A percentile compares a stretch with the other conserved stretches of the same genome.
Conservation (phyloP, 2,329 filamentous ascomycete genomes). For the Leptographium radiaticola region DNA sequence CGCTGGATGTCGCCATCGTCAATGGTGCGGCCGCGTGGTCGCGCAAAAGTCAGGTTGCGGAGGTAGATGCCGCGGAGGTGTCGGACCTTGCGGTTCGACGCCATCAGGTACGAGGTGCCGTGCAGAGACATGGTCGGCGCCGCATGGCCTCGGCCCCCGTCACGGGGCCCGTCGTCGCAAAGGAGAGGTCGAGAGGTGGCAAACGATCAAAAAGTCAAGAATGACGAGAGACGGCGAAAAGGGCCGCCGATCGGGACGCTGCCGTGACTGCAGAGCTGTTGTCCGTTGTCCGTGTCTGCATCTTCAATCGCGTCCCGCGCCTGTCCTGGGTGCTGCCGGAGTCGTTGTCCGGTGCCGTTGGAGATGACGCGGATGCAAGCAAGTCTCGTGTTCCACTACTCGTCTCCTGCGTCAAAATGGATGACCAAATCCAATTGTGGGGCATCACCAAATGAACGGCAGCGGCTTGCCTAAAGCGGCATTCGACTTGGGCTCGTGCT, state of each 20-base stretch:
- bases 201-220: no score
- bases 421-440: no score
- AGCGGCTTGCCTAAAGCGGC: no score
- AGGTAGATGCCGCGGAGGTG: conserved; percentile 80
- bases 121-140: conserved; percentile 13
- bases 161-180: not conserved
- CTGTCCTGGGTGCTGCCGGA: not conserved
- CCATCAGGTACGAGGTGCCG: conserved; percentile 37
- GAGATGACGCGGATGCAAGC: no score
- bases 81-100: conserved; percentile 75
- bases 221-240: no score
- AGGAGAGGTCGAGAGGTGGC: not conserved
- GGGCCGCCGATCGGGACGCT: not conserved
- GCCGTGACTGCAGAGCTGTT: not conserved
- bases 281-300: not conserved
- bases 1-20: conserved; percentile 62
- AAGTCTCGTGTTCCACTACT: no score
- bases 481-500: no score
- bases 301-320: not conserved
- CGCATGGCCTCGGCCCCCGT: conserved; percentile 16
- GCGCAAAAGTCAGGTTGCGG: conserved; percentile 65
- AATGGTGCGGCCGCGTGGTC: conserved; percentile 45
- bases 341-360: not conserved
- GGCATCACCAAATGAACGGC: no score
- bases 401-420: no score